Evolutionary conservation across 2,329 filamentous ascomycete genomes (phyloP).

Genomic region (Dryadomyces sulphureus): DNA sequence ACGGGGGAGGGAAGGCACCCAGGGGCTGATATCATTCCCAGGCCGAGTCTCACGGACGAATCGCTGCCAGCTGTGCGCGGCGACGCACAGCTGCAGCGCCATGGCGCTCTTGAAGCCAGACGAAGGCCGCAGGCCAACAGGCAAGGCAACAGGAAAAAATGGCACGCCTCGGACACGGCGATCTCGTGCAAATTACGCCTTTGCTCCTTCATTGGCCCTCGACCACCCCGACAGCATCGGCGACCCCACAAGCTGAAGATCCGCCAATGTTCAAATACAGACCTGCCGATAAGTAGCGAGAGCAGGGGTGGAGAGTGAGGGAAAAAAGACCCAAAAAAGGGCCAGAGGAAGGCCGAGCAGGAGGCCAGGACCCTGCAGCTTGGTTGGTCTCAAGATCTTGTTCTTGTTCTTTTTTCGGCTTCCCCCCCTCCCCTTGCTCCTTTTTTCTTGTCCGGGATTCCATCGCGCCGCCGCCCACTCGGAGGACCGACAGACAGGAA

Average conservation of each 20-base stretch:
- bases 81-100: no score
- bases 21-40: no score
- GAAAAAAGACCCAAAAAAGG: no score
- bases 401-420: background rate
- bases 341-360: no score
- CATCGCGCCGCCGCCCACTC: background rate
- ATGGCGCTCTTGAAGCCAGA: no score
- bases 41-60: no score
- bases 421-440: no score
- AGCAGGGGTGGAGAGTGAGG: background rate
- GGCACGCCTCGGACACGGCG: background rate
- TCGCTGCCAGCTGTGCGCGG: no score
- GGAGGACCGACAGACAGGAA: background rate
- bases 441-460: background rate
- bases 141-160: background rate
- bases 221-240: background rate
- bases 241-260: slow-evolving; percentile 1
- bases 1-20: no score
- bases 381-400: background rate
- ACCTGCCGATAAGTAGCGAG: background rate
- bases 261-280: background rate
- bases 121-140: background rate
- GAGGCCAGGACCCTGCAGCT: background rate
- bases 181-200: no score
- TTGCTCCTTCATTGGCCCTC: background rate